These are phyloP conservation scores for Lanmaoa pseudosensibilis DNA, from an alignment of 768 basidiomycete genomes.

Conservation along the genomic window DNA sequence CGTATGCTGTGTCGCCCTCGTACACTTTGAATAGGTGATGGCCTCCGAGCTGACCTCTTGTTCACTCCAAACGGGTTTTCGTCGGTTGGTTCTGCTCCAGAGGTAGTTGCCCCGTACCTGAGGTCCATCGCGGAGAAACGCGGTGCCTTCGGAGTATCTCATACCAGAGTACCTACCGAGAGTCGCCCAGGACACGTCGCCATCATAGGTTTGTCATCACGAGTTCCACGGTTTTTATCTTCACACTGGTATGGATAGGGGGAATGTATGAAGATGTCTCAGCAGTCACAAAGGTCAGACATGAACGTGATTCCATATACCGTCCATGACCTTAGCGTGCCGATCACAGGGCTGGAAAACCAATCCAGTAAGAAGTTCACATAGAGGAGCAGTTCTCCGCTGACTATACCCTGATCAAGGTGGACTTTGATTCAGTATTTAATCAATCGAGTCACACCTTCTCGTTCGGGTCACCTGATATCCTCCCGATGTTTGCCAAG, in stretches of 20 bases:
- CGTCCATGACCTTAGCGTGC: conserved; percentile 3
- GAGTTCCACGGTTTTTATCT: neutral
- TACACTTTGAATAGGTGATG: conserved; percentile 58
- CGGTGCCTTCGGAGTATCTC: conserved; percentile 82
- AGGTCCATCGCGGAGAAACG: conserved; percentile 62
- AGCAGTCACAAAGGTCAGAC: conserved; percentile 74
- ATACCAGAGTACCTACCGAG: conserved; percentile 86
- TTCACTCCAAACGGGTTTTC: conserved; percentile 65
- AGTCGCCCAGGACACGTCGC: conserved; percentile 88
- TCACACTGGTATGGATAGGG: conserved; percentile 38
- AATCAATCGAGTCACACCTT: conserved; percentile 78
- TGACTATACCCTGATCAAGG: conserved; percentile 26
- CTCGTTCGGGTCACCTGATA: conserved; percentile 87
- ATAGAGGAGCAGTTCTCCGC: neutral
- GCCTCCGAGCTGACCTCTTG: conserved; percentile 78
- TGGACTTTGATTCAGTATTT: conserved; percentile 87
- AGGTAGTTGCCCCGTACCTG: conserved; percentile 71
- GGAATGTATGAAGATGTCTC: conserved; percentile 93
- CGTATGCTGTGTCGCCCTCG: neutral
- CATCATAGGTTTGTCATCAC: conserved; percentile 59
- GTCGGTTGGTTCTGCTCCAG: conserved; percentile 47
- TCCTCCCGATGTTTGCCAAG: conserved; percentile 82
- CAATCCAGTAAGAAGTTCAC: conserved; percentile 55
- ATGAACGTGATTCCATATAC: neutral
- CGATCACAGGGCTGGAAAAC: conserved; percentile 74